Conservation (phyloP, 768 basidiomycete species). For the Lactifluus subvellereus region DNA sequence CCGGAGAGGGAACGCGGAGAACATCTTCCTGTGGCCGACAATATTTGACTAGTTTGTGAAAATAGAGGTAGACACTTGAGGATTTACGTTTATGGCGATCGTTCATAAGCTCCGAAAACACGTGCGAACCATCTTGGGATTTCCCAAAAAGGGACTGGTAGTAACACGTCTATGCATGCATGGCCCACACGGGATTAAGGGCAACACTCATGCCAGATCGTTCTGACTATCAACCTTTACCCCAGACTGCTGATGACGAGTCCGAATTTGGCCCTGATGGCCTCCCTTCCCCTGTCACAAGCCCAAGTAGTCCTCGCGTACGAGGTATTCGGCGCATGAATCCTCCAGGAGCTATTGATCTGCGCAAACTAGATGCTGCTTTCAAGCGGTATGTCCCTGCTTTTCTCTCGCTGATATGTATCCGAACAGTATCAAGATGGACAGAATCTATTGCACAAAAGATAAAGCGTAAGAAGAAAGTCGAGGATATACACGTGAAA, state of each 20-base stretch:
- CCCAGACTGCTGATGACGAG: slow-evolving; percentile 38
- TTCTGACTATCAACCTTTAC: slow-evolving; percentile 43
- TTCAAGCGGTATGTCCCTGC: slow-evolving; percentile 61
- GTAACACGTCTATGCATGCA: background rate
- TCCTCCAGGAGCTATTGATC: slow-evolving; percentile 65
- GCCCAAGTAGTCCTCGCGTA: slow-evolving; percentile 2
- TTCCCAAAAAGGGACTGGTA: background rate
- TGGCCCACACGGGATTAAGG: background rate
- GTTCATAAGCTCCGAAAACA: background rate
- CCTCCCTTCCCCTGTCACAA: slow-evolving; percentile 28
- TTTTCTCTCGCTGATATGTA: background rate
- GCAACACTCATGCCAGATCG: slow-evolving; percentile 37
- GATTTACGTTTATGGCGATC: background rate
- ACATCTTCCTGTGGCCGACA: background rate
- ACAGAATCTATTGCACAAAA: slow-evolving; percentile 83
- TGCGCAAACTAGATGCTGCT: slow-evolving; percentile 72
- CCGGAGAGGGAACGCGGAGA: background rate
- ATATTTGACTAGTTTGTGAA: too few relatives aligned
- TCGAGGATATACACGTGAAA: slow-evolving; percentile 48
- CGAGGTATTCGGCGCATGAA: slow-evolving; percentile 31
- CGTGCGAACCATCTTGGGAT: background rate
- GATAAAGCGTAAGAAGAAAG: slow-evolving; percentile 74
- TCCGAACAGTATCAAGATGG: slow-evolving; percentile 47
- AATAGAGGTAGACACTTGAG: too few relatives aligned
- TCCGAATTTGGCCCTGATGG: slow-evolving; percentile 31